These are phyloP conservation scores for Hondaea fermentalgiana DNA, from an alignment of 108 stramenopile species.

Conservation along the genomic window DNA sequence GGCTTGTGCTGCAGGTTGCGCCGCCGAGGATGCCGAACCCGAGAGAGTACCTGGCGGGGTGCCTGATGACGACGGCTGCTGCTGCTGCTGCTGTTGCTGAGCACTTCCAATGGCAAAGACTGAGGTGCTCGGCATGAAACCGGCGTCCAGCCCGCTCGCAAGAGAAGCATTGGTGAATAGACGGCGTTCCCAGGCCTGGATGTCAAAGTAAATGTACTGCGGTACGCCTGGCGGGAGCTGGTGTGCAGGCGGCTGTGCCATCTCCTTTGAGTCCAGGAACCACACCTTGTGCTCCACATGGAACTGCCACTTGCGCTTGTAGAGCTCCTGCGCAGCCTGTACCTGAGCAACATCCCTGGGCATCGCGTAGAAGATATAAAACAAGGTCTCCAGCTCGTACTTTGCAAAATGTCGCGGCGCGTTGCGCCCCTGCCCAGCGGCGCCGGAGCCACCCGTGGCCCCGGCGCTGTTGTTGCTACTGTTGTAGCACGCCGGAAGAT, in stretches of 20 bases:
- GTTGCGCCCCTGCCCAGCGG: background rate
- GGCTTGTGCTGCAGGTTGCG: no score
- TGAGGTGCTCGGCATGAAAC: background rate
- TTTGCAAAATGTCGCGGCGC: slow-evolving; percentile 65
- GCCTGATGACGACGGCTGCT: background rate
- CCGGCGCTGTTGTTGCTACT: slow-evolving; percentile 73
- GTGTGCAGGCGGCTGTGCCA: background rate
- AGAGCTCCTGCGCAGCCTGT: slow-evolving; percentile 92
- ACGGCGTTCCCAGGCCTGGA: slow-evolving; percentile 33
- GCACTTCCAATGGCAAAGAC: background rate
- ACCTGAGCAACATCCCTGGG: slow-evolving; percentile 93
- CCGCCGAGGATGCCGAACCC: no score
- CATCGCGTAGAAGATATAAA: slow-evolving; percentile 95
- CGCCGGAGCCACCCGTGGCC: background rate
- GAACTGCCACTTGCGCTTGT: slow-evolving; percentile 90
- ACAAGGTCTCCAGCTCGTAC: slow-evolving; percentile 93
- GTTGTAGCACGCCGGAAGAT: slow-evolving; percentile 80
- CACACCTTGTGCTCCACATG: slow-evolving; percentile 88
- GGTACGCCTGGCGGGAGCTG: background rate
- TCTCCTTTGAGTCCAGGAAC: slow-evolving; percentile 29
- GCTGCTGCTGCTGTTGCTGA: background rate
- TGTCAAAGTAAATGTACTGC: slow-evolving; percentile 49
- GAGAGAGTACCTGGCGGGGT: background rate
- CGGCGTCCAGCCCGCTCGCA: background rate
- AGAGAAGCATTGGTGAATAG: slow-evolving; percentile 12